Evolutionary conservation across 257 asterid species (phyloP), one percentile per base, ranked within the genome.

Genomic region (Rauvolfia tetraphylla): DNA sequence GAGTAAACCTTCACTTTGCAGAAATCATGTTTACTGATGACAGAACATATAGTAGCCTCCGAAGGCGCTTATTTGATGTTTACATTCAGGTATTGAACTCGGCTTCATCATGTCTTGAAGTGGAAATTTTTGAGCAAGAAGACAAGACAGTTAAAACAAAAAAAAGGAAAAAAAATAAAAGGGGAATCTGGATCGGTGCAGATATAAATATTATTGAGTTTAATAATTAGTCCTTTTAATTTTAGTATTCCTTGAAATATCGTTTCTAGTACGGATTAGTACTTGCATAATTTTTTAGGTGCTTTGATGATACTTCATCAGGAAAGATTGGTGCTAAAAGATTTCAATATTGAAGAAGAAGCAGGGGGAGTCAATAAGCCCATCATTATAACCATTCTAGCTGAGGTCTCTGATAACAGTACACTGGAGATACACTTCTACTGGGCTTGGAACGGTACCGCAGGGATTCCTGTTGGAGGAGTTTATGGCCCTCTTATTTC

Each of bases 381-480:
- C n/a, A 27, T 27, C 7, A 72, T 11, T 46, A 59, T 0, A 42
- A 38, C 11, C 10, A 71, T 75, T 23, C 36, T 1, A 9, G 83
- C 58, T 3, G 29, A 48, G 25, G 81, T 82, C 34, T 33, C 39
- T 33, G 83, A 75, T n/a, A n/a, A n/a, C 33, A 18, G 38, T 63
- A 76, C 75, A 17, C 67, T 82, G 31, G 83, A 80, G 73, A 77
- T 84, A 27, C 87, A 75, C 62, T 81, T 80, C 73, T 76, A 81
- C 73, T 78, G 76, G 83, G 80, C 85, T n/a, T 81, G 85, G 33
- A 84, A 84, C 75, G 85, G 87, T 63, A 84, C 83, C 12, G 61
- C 25, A 14, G 77, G 46, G 7, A 57, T 78, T 29, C 83, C 87
- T 4, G 17, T 0, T 2, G 65, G 75, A 39, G 84, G 85, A 75